Percentiles rank a stretch among this genome's conserved stretches.
Conservation (phyloP, 2,329 filamentous ascomycete species). For the Aspergillus viridinutans region DNA sequence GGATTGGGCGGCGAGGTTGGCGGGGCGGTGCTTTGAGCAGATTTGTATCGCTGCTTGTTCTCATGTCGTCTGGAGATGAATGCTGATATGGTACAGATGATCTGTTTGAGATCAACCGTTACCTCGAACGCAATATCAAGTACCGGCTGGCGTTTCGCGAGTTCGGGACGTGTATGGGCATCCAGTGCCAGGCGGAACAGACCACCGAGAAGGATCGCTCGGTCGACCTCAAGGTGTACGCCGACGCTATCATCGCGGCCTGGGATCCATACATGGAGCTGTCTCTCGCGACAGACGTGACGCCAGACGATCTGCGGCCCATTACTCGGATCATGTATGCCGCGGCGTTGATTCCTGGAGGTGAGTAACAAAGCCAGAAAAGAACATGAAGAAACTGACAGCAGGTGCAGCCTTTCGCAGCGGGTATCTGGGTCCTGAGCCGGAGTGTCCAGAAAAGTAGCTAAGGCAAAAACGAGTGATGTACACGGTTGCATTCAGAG, state of each 20-base stretch:
- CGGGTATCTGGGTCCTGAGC: constrained; percentile 35
- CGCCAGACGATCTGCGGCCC: constrained; percentile 46
- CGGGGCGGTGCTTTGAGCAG: constrained; percentile 32
- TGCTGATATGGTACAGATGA: constrained; percentile 25
- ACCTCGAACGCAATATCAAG: constrained; percentile 31
- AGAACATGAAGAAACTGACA: neutral
- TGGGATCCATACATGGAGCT: constrained; percentile 40
- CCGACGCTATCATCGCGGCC: constrained; percentile 32
- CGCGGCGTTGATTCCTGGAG: constrained; percentile 52
- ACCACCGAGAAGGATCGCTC: constrained; percentile 32
- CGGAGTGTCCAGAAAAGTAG: constrained; percentile 5
- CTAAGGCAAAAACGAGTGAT: neutral
- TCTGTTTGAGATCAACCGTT: constrained; percentile 33
- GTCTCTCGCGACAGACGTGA: constrained; percentile 25
- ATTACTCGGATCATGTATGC: constrained; percentile 58
- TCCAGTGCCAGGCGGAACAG: constrained; percentile 37
- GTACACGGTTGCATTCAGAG: constrained; percentile 4
- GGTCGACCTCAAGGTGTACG: constrained; percentile 27
- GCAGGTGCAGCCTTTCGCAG: constrained; percentile 28
- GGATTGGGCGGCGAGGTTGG: constrained; percentile 45
- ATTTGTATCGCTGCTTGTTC: constrained; percentile 25
- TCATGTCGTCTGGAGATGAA: neutral
- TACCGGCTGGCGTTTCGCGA: constrained; percentile 51
- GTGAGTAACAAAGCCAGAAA: constrained; percentile 36
- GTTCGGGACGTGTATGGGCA: constrained; percentile 51